phyloP scores from a whole-genome alignment of 176 grass and related monocot genomes.

The Oropetium thomaeum region DNA sequence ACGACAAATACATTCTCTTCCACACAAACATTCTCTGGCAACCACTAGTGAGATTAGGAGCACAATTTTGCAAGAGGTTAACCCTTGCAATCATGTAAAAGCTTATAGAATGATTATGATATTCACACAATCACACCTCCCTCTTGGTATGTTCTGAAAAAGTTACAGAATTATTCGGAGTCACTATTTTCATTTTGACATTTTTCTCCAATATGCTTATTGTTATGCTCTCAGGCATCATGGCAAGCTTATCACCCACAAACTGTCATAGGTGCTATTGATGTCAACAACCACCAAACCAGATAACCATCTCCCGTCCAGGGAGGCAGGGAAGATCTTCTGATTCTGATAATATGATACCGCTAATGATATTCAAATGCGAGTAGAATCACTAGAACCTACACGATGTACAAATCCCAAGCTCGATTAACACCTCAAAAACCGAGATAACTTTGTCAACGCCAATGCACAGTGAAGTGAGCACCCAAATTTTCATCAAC shows the following conservation, averaged over 20 bases:
- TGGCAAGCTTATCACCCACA: neutral
- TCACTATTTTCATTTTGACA: too few species aligned
- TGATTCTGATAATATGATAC: neutral
- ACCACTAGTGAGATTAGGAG: neutral
- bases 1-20: neutral
- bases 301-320: neutral
- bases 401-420: neutral
- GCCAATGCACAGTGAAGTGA: neutral
- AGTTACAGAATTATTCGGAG: too few species aligned
- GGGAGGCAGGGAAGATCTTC: neutral
- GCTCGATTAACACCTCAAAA: neutral
- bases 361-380: neutral
- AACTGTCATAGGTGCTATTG: neutral
- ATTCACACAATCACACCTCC: neutral
- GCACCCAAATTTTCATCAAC: neutral
- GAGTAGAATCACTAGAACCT: neutral
- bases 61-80: neutral
- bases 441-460: neutral
- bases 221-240: neutral
- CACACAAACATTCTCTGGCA: neutral
- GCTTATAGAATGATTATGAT: neutral
- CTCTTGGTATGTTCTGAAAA: neutral
- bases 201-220: neutral
- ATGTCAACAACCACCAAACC: neutral
- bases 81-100: neutral